phyloP scores from a whole-genome alignment of 2,329 filamentous ascomycete species.

The Arthrobotrys pseudoclavata region DNA sequence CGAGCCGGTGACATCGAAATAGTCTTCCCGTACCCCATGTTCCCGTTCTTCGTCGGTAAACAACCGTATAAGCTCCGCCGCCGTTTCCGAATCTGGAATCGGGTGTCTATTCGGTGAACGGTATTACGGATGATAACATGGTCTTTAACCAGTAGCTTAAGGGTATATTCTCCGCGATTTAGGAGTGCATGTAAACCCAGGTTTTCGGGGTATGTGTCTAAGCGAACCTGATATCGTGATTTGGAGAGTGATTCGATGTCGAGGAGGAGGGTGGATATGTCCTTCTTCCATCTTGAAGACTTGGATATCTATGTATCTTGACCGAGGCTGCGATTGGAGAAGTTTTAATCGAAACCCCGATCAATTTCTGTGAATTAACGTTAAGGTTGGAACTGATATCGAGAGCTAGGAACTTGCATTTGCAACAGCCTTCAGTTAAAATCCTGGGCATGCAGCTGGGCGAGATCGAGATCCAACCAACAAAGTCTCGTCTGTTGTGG shows the following conservation, averaged over 20 bases:
- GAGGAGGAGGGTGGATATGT: background rate
- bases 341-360: too few relatives aligned
- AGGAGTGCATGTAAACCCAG: background rate
- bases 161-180: background rate
- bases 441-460: too few relatives aligned
- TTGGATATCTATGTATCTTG: too few relatives aligned
- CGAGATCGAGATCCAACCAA: too few relatives aligned
- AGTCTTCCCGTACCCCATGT: background rate
- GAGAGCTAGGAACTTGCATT: too few relatives aligned
- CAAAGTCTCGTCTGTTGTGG: too few relatives aligned
- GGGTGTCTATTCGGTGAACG: background rate
- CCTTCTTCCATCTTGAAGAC: too few relatives aligned
- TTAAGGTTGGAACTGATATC: too few relatives aligned
- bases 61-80: background rate
- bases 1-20: background rate
- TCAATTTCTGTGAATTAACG: too few relatives aligned
- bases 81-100: background rate
- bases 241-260: background rate
- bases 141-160: conserved; percentile 6
- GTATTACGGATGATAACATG: background rate
- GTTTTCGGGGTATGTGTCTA: background rate
- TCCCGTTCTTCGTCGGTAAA: background rate
- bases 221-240: background rate
- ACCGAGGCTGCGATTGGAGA: too few relatives aligned
- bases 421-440: too few relatives aligned